A percentile compares a stretch with the other conserved stretches of the same genome.
These are phyloP conservation scores for Hura crepitans DNA, from an alignment of 441 rosid genomes.

Conservation along the genomic window DNA sequence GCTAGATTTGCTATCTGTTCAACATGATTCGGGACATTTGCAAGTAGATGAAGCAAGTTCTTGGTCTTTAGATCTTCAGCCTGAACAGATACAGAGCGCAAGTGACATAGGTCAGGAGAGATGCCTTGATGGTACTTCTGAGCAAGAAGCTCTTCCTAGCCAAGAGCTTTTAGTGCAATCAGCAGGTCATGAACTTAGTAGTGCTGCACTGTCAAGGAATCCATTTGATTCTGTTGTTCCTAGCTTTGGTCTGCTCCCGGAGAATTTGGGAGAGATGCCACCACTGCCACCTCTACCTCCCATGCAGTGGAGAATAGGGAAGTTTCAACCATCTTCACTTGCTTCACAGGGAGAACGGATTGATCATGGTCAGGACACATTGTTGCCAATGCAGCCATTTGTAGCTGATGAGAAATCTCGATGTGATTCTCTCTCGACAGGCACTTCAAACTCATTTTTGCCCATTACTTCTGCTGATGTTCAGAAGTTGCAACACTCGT, in stretches of 20 bases:
- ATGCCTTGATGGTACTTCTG: conserved; percentile 22
- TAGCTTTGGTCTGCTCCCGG: conserved; percentile 37
- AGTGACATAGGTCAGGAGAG: conserved; percentile 27
- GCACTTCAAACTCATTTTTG: conserved; percentile 30
- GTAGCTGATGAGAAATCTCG: conserved; percentile 34
- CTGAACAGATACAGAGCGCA: conserved; percentile 21
- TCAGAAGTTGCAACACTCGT: conserved; percentile 18
- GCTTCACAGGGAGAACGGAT: conserved; percentile 35
- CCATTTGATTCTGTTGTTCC: conserved; percentile 35
- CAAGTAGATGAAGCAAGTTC: conserved; percentile 30
- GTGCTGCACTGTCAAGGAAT: conserved; percentile 29
- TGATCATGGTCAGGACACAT: conserved; percentile 29
- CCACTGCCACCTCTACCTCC: conserved; percentile 91
- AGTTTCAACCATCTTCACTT: conserved; percentile 40
- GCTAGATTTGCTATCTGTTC: conserved; percentile 17
- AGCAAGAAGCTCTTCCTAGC: conserved; percentile 25
- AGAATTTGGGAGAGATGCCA: conserved; percentile 54
- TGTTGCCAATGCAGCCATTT: conserved; percentile 29
- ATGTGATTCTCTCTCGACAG: conserved; percentile 28
- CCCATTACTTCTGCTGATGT: conserved; percentile 16
- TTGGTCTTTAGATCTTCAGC: conserved; percentile 24
- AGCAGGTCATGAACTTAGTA: conserved; percentile 26
- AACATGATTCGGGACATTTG: conserved; percentile 7
- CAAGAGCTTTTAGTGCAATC: conserved; percentile 37
- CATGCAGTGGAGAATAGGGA: conserved; percentile 79